A percentile compares a stretch with the other conserved stretches of the same genome.
phyloP scores from a whole-genome alignment of 495 filamentous ascomycete genomes.

The Paragyromitra xinjiangensis region DNA sequence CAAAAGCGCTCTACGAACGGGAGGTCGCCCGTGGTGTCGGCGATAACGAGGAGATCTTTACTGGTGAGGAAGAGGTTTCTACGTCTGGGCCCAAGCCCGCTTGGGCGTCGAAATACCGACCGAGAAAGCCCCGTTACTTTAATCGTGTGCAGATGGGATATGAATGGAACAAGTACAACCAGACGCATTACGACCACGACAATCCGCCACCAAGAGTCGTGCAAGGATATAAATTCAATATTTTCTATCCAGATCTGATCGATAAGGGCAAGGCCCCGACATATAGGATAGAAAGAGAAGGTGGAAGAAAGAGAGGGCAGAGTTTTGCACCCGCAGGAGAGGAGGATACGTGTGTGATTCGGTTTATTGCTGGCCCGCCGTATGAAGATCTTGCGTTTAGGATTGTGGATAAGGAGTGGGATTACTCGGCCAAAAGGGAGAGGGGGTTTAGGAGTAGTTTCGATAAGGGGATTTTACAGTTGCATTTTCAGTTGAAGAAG shows the following conservation, averaged over 20 bases:
- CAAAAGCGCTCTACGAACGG: conserved; percentile 88
- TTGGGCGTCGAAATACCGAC: conserved; percentile 91
- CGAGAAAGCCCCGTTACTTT: conserved; percentile 95
- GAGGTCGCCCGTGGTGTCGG: conserved; percentile 91
- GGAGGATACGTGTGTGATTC: conserved; percentile 95
- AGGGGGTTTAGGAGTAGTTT: conserved; percentile 96
- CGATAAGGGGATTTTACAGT: conserved; percentile 97
- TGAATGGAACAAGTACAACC: conserved; percentile 99
- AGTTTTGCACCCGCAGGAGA: conserved; percentile 95
- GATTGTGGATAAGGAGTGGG: conserved; percentile 99
- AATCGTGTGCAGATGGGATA: conserved; percentile 99
- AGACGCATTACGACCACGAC: conserved; percentile 99
- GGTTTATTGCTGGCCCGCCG: conserved; percentile 93
- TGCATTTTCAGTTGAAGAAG: conserved; percentile 98
- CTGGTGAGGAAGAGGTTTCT: conserved; percentile 82
- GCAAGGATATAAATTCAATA: conserved; percentile 99
- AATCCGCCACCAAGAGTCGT: conserved; percentile 98
- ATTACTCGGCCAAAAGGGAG: conserved; percentile 94
- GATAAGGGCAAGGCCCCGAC: conserved; percentile 94
- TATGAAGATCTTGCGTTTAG: conserved; percentile 98
- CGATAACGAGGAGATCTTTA: conserved; percentile 96
- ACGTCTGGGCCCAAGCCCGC: conserved; percentile 69
- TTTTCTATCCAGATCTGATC: conserved; percentile 99
- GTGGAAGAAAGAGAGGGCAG: conserved; percentile 86
- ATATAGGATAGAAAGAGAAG: conserved; percentile 91